Evolutionary conservation across 768 basidiomycete species (phyloP).

Genomic region (Suillus plorans): DNA sequence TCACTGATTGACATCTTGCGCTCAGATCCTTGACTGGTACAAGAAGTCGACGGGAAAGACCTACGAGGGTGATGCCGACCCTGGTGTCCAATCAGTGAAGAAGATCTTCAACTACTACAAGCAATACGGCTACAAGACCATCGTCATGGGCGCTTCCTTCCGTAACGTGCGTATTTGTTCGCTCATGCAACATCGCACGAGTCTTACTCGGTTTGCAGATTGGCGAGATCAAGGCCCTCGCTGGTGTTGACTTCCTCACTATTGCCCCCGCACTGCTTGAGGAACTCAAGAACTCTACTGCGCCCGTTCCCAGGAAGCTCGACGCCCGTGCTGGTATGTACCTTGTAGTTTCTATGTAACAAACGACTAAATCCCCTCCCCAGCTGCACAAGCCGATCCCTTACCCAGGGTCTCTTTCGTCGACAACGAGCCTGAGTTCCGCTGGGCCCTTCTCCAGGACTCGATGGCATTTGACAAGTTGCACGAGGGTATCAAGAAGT

Average conservation of each 20-base stretch:
- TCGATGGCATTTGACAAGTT: conserved; percentile 99
- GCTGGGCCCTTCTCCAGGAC: conserved; percentile 90
- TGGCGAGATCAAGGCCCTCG: conserved; percentile 92
- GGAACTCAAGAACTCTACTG: conserved; percentile 83
- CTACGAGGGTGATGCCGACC: conserved; percentile 91
- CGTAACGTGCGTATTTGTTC: conserved; percentile 70
- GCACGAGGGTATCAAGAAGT: conserved; percentile 98
- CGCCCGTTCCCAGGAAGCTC: conserved; percentile 82
- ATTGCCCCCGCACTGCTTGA: conserved; percentile 90
- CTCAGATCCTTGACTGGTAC: conserved; percentile 97
- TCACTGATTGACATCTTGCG: conserved; percentile 9
- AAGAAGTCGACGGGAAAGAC: conserved; percentile 87
- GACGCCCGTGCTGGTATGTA: conserved; percentile 50
- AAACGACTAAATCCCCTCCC: not conserved
- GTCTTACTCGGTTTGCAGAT: conserved; percentile 39
- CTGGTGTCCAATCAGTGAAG: conserved; percentile 93
- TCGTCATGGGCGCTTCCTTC: conserved; percentile 99
- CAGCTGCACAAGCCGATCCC: conserved; percentile 56
- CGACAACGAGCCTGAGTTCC: conserved; percentile 95
- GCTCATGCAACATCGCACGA: conserved; percentile 3
- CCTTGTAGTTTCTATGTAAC: not conserved
- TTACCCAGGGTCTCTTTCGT: conserved; percentile 81
- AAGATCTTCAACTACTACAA: conserved; percentile 99
- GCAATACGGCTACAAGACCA: conserved; percentile 96
- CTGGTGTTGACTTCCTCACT: conserved; percentile 97